Evolutionary conservation across 2,329 filamentous ascomycete species (phyloP), one percentile per base, ranked within the genome.

Genomic region (Alternaria solani): DNA sequence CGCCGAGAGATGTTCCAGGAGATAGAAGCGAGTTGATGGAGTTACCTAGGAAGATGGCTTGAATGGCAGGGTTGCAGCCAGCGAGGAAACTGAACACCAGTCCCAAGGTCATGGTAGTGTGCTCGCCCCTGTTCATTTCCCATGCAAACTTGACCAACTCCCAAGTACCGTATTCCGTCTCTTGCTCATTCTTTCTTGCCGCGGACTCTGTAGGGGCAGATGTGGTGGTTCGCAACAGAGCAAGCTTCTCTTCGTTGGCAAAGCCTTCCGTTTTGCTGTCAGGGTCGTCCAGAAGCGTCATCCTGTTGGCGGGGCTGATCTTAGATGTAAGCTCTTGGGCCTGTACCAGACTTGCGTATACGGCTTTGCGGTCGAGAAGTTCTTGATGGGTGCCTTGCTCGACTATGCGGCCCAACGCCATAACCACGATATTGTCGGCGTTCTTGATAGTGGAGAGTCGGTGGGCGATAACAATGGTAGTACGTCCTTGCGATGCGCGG

Each of bases 381-480:
- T 91, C 85, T 59, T 94, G 87, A 75, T 98, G 95, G 0, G 88
- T 94, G 52, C 95, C 95, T 78, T 97, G 93, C 79, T 99, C 95
- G 12, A 96, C 85, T 61, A 99, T 96, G n/a, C 85, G 82, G 12
- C 95, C 95, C 62, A 89, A 81, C 5, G 89, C 86, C 89, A 99
- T 94, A 64, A 97, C 94, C 12, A 98, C 92, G 68, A 99, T 99
- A 72, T 97, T 97, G 78, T 98, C 91, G 0, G 94, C 94, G 64
- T 93, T 89, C 78, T 89, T 93, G 81, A 99, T 97, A 6, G 95
- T 99, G 0, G 93, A 97, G 8, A 99, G 84, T 68, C 94, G 90
- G 81, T 99, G 95, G 43, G 95, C 95, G 78, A 99, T 98, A 7
- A 94, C 92, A 69, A 98, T 97, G 2, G 95, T 98, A 0, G 95